phyloP scores from a whole-genome alignment of 129 eudicot species.

The Flaveria sonorensis region DNA sequence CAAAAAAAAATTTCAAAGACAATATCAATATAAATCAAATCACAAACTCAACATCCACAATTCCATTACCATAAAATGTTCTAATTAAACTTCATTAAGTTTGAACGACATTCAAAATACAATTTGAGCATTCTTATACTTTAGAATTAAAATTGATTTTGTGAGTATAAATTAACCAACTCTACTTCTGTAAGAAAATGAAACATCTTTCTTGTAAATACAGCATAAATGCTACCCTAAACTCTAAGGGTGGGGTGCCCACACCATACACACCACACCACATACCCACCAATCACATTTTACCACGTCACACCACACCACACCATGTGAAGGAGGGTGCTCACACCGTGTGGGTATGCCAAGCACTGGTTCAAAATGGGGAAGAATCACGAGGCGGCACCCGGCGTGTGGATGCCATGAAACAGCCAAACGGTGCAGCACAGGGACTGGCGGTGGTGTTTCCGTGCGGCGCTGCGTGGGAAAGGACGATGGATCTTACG shows the following conservation, averaged over 20 bases:
- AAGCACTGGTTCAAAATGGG: no score
- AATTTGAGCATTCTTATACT: not conserved
- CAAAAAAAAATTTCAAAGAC: not conserved
- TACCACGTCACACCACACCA: no score
- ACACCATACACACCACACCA: no score
- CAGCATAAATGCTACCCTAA: slow-evolving; percentile 18
- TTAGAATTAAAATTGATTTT: not conserved
- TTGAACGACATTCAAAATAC: not conserved
- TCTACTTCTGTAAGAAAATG: not conserved
- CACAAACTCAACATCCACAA: slow-evolving; percentile 1
- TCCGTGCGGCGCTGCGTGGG: no score
- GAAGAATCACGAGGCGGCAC: no score
- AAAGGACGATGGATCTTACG: no score
- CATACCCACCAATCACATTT: no score
- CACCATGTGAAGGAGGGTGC: no score
- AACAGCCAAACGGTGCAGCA: no score
- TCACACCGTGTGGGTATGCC: no score
- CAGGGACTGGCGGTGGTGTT: no score
- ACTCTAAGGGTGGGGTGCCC: not conserved
- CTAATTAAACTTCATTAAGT: not conserved
- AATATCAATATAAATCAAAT: slow-evolving; percentile 2
- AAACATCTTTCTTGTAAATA: not conserved
- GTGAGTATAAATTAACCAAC: not conserved
- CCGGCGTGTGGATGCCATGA: no score
- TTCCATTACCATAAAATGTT: slow-evolving; percentile 3